phyloP scores from a whole-genome alignment of 2,329 filamentous ascomycete species.

The Fusarium fracticaudum region DNA sequence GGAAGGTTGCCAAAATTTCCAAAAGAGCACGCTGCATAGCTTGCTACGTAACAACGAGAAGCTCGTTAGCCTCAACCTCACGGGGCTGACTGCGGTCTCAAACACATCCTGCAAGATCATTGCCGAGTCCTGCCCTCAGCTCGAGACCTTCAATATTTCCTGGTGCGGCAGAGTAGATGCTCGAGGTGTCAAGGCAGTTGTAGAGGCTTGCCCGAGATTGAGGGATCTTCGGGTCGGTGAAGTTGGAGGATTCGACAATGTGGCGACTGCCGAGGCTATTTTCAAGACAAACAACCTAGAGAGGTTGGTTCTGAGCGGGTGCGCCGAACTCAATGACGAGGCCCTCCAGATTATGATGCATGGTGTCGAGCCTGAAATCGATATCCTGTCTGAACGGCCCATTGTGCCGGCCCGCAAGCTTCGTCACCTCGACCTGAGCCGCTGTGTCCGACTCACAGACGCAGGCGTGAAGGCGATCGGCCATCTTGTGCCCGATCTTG shows the following conservation, averaged over 20 bases:
- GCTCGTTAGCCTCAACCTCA: conserved; percentile 86
- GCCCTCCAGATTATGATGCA: conserved; percentile 78
- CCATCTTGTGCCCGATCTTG: conserved; percentile 78
- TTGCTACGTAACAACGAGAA: conserved; percentile 78
- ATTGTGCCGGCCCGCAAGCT: conserved; percentile 81
- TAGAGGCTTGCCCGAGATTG: conserved; percentile 77
- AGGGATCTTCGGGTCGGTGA: conserved; percentile 85
- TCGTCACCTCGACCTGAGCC: conserved; percentile 85
- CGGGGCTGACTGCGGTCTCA: conserved; percentile 80
- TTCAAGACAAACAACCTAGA: conserved; percentile 86
- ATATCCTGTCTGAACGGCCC: conserved; percentile 80
- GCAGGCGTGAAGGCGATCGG: conserved; percentile 76
- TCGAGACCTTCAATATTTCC: conserved; percentile 89
- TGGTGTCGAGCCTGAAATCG: conserved; percentile 79
- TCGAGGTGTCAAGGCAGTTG: conserved; percentile 75
- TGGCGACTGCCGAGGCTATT: conserved; percentile 75
- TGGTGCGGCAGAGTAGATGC: conserved; percentile 92
- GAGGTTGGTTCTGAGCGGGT: conserved; percentile 82
- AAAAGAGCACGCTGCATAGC: conserved; percentile 79
- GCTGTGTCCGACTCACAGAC: conserved; percentile 79
- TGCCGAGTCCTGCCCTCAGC: conserved; percentile 78
- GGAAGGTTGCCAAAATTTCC: conserved; percentile 88
- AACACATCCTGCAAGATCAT: conserved; percentile 90
- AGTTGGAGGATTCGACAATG: conserved; percentile 79
- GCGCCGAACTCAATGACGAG: conserved; percentile 79